A percentile compares a stretch with the other conserved stretches of the same genome.
phyloP scores from a whole-genome alignment of 225 moss, liverwort and hornwort species.

The Pleurozium schreberi region DNA sequence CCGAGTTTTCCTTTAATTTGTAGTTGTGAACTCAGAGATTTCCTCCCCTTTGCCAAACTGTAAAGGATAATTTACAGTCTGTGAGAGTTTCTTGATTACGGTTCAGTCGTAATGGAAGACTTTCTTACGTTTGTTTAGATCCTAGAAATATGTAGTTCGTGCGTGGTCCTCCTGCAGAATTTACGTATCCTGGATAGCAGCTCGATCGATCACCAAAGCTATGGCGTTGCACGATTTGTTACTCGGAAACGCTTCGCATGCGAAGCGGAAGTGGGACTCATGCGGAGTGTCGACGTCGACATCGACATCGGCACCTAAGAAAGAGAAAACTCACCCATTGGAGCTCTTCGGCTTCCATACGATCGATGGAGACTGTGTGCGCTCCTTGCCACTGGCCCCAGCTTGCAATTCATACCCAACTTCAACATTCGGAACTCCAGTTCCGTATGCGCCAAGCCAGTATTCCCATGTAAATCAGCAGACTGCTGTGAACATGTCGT shows the following conservation, averaged over 20 bases:
- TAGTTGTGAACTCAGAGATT: neutral
- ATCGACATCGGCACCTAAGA: neutral
- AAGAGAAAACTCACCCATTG: neutral
- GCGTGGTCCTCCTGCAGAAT: neutral
- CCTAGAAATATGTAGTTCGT: neutral
- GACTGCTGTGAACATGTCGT: neutral
- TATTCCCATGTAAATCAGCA: neutral
- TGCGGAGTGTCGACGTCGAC: neutral
- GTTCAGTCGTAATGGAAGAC: neutral
- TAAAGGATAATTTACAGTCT: neutral
- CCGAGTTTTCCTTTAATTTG: neutral
- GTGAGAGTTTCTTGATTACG: neutral
- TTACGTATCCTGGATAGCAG: neutral
- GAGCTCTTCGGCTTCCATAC: neutral
- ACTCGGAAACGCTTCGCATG: neutral
- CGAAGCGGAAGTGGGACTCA: conserved; percentile 20
- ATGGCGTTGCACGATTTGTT: conserved; percentile 33
- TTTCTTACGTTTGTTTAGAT: neutral
- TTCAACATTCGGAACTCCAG: neutral
- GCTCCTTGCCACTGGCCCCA: neutral
- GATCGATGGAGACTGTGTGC: conserved; percentile 2
- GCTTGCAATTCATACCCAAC: conserved; percentile 1
- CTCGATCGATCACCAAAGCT: neutral
- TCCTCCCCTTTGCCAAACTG: neutral
- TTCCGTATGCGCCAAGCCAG: neutral